Conservation (phyloP, 75 land plant genomes). For the Ceratopteris richardii region DNA sequence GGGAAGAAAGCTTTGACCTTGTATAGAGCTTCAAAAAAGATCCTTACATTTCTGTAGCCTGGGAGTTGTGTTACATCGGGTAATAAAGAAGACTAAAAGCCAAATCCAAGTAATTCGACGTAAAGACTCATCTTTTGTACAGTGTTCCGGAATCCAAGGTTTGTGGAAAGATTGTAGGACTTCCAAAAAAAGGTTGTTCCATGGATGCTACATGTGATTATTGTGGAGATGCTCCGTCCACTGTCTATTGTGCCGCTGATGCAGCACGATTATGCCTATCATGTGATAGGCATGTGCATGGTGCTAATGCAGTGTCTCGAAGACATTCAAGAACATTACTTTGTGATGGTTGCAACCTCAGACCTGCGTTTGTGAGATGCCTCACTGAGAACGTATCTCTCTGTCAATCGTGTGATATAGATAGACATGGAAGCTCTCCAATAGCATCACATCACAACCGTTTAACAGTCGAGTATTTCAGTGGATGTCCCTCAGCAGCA, state of each 20-base stretch:
- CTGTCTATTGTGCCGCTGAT: slow-evolving; percentile 57
- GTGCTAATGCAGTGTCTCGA: slow-evolving; percentile 40
- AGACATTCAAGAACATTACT: slow-evolving; percentile 57
- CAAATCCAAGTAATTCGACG: too few species aligned
- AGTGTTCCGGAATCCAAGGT: too few species aligned
- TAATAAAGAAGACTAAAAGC: too few species aligned
- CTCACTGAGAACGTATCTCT: slow-evolving; percentile 36
- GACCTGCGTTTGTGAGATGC: slow-evolving; percentile 52
- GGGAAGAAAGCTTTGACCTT: too few species aligned
- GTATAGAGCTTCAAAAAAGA: too few species aligned
- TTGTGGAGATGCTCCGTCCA: slow-evolving; percentile 29
- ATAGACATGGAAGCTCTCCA: not conserved
- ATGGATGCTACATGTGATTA: slow-evolving; percentile 41
- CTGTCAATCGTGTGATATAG: slow-evolving; percentile 49
- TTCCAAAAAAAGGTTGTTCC: too few species aligned
- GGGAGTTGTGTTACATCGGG: too few species aligned
- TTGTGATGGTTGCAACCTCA: slow-evolving; percentile 50
- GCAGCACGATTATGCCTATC: slow-evolving; percentile 49
- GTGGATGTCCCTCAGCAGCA: slow-evolving; percentile 49
- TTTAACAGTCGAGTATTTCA: slow-evolving; percentile 42
- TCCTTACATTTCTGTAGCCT: too few species aligned
- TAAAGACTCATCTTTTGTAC: too few species aligned
- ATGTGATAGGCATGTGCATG: slow-evolving; percentile 59
- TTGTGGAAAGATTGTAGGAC: too few species aligned
- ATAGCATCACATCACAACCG: slow-evolving; percentile 28